Evolutionary conservation across 2,329 filamentous ascomycete genomes (phyloP), one percentile per base, ranked within the genome.

Genomic region (Alternaria consortialis): DNA sequence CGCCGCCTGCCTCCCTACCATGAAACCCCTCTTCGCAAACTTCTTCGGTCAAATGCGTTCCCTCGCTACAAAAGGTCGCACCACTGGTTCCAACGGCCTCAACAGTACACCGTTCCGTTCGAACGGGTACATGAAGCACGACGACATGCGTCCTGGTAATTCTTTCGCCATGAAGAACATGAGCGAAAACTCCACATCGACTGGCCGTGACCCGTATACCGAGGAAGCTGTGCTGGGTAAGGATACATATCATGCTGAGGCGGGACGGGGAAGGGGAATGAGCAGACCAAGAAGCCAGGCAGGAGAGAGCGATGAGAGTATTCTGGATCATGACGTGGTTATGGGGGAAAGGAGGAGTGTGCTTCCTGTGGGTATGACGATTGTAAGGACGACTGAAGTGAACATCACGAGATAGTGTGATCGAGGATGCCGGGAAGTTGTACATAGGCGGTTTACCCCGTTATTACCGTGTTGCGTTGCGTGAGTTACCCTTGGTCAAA

Each of bases 1-100:
- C 34, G 73, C 72, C 11, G 71, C 72, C 32, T 73, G 69, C 37
- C 67, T 76, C 1, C 73, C 73, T 9, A 72, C 73, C 3, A 66
- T 74, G 29, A 74, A 72, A 53, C 67, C 73, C 8, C 63, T 76
- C 39, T 66, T 75, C 40, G 64, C 71, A 15, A 64, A 56, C 58
- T 68, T 69, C 58, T 72, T 73, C 60, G 66, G 64, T 51, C 50
- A 54, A 9, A 46, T 73, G 13, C 64, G 68, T n/a, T 56, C 57
- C 36, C 63, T 67, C 72, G 56, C 72, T 7, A 67, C 64, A 7
- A 64, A 60, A 40, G 64, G 65, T 23, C 64, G 62, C 27, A 55
- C 36, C 7, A 56, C 55, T 15, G 59, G 63, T n/a, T 66, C 57
- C 3, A 59, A 34, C 12, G 50, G 58, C 27, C 51, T 52, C 47